These are phyloP conservation scores for Ramaria sp. DNA, from an alignment of 768 basidiomycete genomes.

Conservation along the genomic window DNA sequence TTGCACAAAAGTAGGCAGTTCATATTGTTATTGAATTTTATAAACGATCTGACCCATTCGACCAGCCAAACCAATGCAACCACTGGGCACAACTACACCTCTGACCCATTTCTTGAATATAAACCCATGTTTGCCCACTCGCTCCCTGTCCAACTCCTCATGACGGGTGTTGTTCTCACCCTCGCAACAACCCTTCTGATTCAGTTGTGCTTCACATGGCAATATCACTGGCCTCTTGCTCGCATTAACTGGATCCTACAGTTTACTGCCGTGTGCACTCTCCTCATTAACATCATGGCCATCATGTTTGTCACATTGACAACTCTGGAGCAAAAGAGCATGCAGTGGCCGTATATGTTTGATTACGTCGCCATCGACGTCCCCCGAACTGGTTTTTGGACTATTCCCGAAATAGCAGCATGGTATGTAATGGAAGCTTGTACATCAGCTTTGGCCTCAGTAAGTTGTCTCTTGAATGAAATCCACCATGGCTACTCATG, in stretches of 20 bases:
- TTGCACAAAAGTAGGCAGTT: background rate
- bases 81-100: background rate
- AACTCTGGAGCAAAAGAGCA: conserved; percentile 47
- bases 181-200: conserved; percentile 78
- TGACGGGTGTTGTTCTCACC: conserved; percentile 77
- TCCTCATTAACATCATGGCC: conserved; percentile 67
- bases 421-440: conserved; percentile 88
- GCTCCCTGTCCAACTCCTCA: conserved; percentile 81
- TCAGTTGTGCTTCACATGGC: conserved; percentile 88
- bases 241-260: conserved; percentile 89
- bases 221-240: conserved; percentile 93
- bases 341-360: conserved; percentile 91
- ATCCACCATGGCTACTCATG: background rate
- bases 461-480: conserved; percentile 23
- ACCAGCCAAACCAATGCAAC: background rate
- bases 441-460: conserved; percentile 78
- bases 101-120: conserved; percentile 68
- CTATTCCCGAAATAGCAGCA: conserved; percentile 46
- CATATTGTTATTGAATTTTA: background rate
- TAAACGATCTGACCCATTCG: background rate
- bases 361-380: conserved; percentile 80
- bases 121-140: conserved; percentile 80
- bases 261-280: conserved; percentile 67
- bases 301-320: conserved; percentile 68
- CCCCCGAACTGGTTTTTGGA: conserved; percentile 58